These are phyloP conservation scores for Aureobasidium uvarum DNA, from an alignment of 2,329 filamentous ascomycete species.

Conservation along the genomic window DNA sequence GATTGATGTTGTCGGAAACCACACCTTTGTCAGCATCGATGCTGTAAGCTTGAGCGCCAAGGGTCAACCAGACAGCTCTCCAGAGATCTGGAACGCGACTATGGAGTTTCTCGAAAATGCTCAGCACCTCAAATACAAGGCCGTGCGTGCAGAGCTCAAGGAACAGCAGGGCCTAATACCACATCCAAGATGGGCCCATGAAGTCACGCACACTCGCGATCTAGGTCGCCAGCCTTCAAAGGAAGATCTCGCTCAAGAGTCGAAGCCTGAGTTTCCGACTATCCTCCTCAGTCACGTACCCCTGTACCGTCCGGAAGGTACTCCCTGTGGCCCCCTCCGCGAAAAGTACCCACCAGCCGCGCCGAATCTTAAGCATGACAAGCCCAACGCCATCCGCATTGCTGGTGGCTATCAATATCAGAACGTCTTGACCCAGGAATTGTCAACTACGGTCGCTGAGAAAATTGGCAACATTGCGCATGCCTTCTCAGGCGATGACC, in stretches of 20 bases:
- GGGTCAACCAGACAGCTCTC: conserved; percentile 53
- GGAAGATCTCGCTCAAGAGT: conserved; percentile 38
- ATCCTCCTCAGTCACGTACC: conserved; percentile 90
- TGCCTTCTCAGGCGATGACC: conserved; percentile 93
- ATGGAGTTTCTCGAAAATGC: conserved; percentile 72
- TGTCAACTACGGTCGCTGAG: conserved; percentile 72
- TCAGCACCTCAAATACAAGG: conserved; percentile 62
- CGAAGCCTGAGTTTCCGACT: conserved; percentile 67
- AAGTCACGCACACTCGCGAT: conserved; percentile 37
- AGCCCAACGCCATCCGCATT: conserved; percentile 75
- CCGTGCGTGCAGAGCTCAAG: conserved; percentile 66
- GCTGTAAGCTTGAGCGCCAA: conserved; percentile 80
- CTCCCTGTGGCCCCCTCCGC: conserved; percentile 80
- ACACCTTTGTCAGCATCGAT: conserved; percentile 91
- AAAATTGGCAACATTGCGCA: conserved; percentile 79
- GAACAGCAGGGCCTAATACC: conserved; percentile 61
- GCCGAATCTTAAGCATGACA: conserved; percentile 52
- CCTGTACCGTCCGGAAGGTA: conserved; percentile 75
- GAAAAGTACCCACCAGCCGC: conserved; percentile 76
- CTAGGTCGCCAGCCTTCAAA: conserved; percentile 32
- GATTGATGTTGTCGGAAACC: conserved; percentile 88
- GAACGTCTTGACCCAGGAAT: conserved; percentile 76
- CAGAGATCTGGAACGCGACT: conserved; percentile 70
- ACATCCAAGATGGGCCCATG: conserved; percentile 33
- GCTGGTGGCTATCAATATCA: conserved; percentile 89